These are phyloP conservation scores for Bacidia gigantensis DNA, from an alignment of 495 filamentous ascomycete genomes.

Conservation along the genomic window DNA sequence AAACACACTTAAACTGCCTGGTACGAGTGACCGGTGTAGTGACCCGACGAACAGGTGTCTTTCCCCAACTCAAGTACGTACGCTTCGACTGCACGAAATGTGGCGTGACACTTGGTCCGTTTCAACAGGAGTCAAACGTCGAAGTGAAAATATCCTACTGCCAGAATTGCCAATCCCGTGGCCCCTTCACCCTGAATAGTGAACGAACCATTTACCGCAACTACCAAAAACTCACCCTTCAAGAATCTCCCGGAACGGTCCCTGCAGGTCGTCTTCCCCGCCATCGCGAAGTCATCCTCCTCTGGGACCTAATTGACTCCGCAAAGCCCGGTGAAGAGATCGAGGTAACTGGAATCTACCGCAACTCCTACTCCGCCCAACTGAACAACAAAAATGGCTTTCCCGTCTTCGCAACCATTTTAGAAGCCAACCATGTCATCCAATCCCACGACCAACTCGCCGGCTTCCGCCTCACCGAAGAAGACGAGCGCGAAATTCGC, in stretches of 20 bases:
- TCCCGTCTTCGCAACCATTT: slow-evolving; percentile 93
- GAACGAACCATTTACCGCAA: slow-evolving; percentile 99
- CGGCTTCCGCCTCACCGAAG: slow-evolving; percentile 89
- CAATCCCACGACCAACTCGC: slow-evolving; percentile 97
- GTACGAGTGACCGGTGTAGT: slow-evolving; percentile 92
- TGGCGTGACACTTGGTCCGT: slow-evolving; percentile 79
- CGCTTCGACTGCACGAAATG: slow-evolving; percentile 96
- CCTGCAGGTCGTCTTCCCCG: slow-evolving; percentile 91
- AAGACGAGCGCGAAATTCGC: slow-evolving; percentile 89
- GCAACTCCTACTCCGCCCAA: slow-evolving; percentile 95
- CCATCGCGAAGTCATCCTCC: slow-evolving; percentile 86
- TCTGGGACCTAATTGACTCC: slow-evolving; percentile 93
- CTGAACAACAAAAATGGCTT: slow-evolving; percentile 99
- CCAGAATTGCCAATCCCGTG: slow-evolving; percentile 91
- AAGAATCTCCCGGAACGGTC: slow-evolving; percentile 95
- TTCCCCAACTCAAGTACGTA: slow-evolving; percentile 95
- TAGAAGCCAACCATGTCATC: slow-evolving; percentile 94
- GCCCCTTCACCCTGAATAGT: slow-evolving; percentile 90
- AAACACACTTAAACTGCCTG: slow-evolving; percentile 92
- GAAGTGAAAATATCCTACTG: slow-evolving; percentile 96
- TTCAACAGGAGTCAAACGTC: slow-evolving; percentile 89
- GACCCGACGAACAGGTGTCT: slow-evolving; percentile 90
- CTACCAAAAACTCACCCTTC: slow-evolving; percentile 94
- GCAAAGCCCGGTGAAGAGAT: slow-evolving; percentile 98
- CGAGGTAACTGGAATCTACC: slow-evolving; percentile 92